Evolutionary conservation across 2,329 filamentous ascomycete genomes (phyloP), one percentile per base, ranked within the genome.

Genomic region (Neurospora sp.): DNA sequence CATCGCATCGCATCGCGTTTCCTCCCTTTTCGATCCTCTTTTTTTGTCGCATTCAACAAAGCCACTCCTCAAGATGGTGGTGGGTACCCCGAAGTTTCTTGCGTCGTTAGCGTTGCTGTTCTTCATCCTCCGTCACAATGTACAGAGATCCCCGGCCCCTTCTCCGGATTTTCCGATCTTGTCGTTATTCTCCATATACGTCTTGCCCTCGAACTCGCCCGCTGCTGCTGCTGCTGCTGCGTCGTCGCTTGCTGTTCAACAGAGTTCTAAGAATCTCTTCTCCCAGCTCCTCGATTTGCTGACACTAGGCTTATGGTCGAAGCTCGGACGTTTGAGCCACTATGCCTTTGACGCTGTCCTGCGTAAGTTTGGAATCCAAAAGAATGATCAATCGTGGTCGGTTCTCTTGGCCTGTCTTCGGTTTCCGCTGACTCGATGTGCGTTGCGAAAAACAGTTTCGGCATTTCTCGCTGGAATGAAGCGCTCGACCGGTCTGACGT

Each of bases 401-500:
- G 15, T 33, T 3, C 11, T 23, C 19, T 15, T 39, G 23, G 28
- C 37, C 57, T 62, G 39, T 66, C 2, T 46, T n/a, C n/a, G 28
- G 37, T 41, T 17, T 36, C 23, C 66, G 1, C 66, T 40, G 66
- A 67, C 66, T 28, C 19, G n/a, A n/a, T 39, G 37, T 67, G 17
- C 8, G 28, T 33, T 39, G 17, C 41, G n/a, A 0, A 28, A 28
- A 38, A 15, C 71, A 96, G 92, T 99, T 81, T 99, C 96, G 77
- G 92, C 96, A 73, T 95, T 98, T 80, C 89, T 99, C 75, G 96
- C 96, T 46, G 96, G 96, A 77, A 94, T 99, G 85, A 96, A 97
- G 84, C 93, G 96, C 76, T 97, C 95, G 74, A 98, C 96, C 72
- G 96, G 96, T 78, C 86, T 99, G 83, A 97, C 94, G 96, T 99